Conservation (phyloP, 192 early-diverging fungal species). For the Entophlyctis luteolus region DNA sequence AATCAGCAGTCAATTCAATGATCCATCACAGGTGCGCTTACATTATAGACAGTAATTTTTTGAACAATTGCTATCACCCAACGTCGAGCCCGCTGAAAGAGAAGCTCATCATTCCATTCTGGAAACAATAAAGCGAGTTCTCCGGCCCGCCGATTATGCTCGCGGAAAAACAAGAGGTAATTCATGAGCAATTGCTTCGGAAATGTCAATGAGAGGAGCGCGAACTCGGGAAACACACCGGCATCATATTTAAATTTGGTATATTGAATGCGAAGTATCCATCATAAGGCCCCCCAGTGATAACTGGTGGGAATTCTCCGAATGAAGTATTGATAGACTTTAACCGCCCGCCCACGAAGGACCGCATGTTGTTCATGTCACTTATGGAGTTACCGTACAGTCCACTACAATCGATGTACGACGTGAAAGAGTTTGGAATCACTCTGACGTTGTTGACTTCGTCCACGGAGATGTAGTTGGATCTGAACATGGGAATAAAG, state of each 20-base stretch:
- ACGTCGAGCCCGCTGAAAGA: slow-evolving; percentile 36
- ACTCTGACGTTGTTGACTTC: neutral
- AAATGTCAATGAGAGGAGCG: neutral
- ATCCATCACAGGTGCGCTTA: slow-evolving; percentile 4
- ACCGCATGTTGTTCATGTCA: neutral
- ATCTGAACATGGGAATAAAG: slow-evolving; percentile 10
- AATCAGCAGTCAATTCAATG: neutral
- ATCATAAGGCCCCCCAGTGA: slow-evolving; percentile 3
- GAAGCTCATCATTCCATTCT: slow-evolving; percentile 29
- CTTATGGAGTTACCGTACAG: slow-evolving; percentile 24
- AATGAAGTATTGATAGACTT: slow-evolving; percentile 18
- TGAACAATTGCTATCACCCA: slow-evolving; percentile 48
- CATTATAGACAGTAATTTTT: slow-evolving; percentile 33
- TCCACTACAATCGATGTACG: slow-evolving; percentile 29
- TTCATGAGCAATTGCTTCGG: slow-evolving; percentile 11
- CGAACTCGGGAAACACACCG: slow-evolving; percentile 9
- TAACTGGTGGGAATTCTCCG: slow-evolving; percentile 19
- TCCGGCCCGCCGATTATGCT: slow-evolving; percentile 43
- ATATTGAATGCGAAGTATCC: slow-evolving; percentile 15
- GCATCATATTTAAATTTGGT: slow-evolving; percentile 18
- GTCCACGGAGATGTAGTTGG: slow-evolving; percentile 1
- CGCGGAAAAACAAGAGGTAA: slow-evolving; percentile 30
- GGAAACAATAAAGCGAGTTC: slow-evolving; percentile 27
- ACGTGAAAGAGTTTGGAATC: slow-evolving; percentile 20
- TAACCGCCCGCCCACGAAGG: slow-evolving; percentile 12